Evolutionary conservation across 768 basidiomycete species (phyloP).

Genomic region (Mycena filopes): DNA sequence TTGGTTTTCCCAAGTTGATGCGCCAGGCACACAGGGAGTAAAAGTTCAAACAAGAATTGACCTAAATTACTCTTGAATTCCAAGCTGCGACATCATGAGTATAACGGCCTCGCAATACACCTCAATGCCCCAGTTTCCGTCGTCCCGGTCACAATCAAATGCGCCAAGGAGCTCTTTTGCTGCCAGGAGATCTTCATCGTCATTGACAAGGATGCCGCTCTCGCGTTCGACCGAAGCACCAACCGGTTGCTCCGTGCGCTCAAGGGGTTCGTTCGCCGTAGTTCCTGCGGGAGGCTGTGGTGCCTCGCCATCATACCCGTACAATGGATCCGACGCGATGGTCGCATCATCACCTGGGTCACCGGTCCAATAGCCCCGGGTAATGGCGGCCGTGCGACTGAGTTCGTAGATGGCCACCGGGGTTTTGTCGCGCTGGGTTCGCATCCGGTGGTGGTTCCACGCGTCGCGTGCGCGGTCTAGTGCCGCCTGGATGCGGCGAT

Average conservation of each 20-base stretch:
- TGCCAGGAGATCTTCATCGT: neutral
- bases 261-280: neutral
- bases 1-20: too few relatives aligned
- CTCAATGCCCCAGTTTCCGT: slow-evolving; percentile 9
- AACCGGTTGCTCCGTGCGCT: neutral
- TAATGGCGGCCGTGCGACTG: slow-evolving; percentile 37
- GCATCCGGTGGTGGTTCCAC: slow-evolving; percentile 41
- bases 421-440: slow-evolving; percentile 34
- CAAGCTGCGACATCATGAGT: neutral
- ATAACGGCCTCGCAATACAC: slow-evolving; percentile 1
- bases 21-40: too few relatives aligned
- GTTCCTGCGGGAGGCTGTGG: neutral
- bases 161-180: neutral
- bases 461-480: slow-evolving; percentile 35
- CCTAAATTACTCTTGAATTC: neutral
- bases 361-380: slow-evolving; percentile 38
- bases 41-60: neutral
- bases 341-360: slow-evolving; percentile 34
- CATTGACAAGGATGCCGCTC: neutral
- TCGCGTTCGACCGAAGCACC: neutral
- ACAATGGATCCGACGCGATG: too few relatives aligned
- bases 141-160: slow-evolving; percentile 1
- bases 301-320: neutral
- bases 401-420: slow-evolving; percentile 40
- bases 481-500: slow-evolving; percentile 40